These are phyloP conservation scores for Cryptosporidium ubiquitum DNA, from an alignment of 169 alveolate genomes.

Conservation along the genomic window DNA sequence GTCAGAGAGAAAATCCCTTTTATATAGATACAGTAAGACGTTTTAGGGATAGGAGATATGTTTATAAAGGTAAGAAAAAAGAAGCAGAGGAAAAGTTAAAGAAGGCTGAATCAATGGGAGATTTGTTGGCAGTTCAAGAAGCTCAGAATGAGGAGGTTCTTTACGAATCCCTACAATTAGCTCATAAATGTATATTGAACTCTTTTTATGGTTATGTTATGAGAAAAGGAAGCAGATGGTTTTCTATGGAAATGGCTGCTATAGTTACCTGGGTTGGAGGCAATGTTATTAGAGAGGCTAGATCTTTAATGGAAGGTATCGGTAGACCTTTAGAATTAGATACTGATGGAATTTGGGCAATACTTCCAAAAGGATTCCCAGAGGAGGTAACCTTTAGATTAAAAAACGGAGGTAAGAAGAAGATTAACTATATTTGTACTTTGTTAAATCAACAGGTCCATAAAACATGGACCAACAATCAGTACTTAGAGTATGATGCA, in stretches of 20 bases:
- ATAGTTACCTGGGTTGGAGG: conserved; percentile 98
- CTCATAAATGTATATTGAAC: conserved; percentile 98
- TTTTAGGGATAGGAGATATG: conserved; percentile 97
- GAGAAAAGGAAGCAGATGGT: conserved; percentile 99
- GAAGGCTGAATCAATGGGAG: conserved; percentile 82
- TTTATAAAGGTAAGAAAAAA: conserved; percentile 89
- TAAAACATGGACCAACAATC: conserved; percentile 94
- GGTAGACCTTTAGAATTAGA: conserved; percentile 99
- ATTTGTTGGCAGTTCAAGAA: conserved; percentile 85
- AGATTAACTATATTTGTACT: conserved; percentile 92
- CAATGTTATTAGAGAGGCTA: conserved; percentile 91
- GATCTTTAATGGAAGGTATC: conserved; percentile 89
- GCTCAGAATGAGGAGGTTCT: conserved; percentile 89
- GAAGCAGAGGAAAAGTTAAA: conserved; percentile 87
- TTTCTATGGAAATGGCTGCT: conserved; percentile 99
- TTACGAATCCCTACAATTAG: conserved; percentile 97
- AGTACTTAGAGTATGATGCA: conserved; percentile 89
- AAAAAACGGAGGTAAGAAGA: conserved; percentile 84
- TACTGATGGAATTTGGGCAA: conserved; percentile 99
- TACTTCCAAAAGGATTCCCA: conserved; percentile 96
- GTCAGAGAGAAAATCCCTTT: conserved; percentile 98
- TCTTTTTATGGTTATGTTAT: conserved; percentile 99
- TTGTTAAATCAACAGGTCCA: conserved; percentile 93
- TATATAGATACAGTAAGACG: conserved; percentile 96
- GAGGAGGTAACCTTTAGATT: conserved; percentile 83